Evolutionary conservation across 208 protist species (phyloP), one percentile per base, ranked within the genome.

Genomic region (Herpetomonas muscarum): DNA sequence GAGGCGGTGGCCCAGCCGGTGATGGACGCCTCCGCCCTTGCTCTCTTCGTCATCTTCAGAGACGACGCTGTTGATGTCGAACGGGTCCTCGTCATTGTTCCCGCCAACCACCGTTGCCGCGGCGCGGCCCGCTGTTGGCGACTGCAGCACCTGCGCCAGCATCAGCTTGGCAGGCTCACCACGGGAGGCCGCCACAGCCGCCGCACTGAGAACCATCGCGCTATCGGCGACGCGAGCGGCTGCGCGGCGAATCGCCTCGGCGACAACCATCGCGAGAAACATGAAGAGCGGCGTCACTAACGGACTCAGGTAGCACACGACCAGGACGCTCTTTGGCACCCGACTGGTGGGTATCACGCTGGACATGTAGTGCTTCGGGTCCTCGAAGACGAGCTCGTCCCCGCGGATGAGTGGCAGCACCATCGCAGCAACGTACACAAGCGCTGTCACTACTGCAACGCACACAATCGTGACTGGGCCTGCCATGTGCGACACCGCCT

Each of bases 351-450:
- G 22, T 10, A 13, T 19, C 21, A 29, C 9, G 13, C 31, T 53
- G 9, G 13, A 13, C 28, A 53, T 53, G 25, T 32, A 53, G 25
- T 34, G 13, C 26, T 64, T 49, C 36, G 53, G 26, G 17, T 29
- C 30, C 15, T 42, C 47, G 36, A 61, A 24, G 13, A 61, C n/a
- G 30, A 50, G 34, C 19, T 42, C 3, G 2, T 61, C 30, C 3
- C 39, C 15, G 55, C 47, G 47, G 30, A 61, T 32, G 5, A 61
- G 44, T n/a, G 48, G 69, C 25, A 78, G 37, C 19, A 46, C 37
- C 19, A 78, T 28, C 34, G 66, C 65, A 2, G 45, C 61, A 4
- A 70, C 53, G 44, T 64, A 77, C 17, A 74, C 53, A 42, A 34
- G 52, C 19, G 64, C 21, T 0, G 63, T 56, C 17, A 63, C 21